Evolutionary conservation across 305 asterid genomes (phyloP), one percentile per base, ranked within the genome.

Genomic region (Caryopteris hybrid): DNA sequence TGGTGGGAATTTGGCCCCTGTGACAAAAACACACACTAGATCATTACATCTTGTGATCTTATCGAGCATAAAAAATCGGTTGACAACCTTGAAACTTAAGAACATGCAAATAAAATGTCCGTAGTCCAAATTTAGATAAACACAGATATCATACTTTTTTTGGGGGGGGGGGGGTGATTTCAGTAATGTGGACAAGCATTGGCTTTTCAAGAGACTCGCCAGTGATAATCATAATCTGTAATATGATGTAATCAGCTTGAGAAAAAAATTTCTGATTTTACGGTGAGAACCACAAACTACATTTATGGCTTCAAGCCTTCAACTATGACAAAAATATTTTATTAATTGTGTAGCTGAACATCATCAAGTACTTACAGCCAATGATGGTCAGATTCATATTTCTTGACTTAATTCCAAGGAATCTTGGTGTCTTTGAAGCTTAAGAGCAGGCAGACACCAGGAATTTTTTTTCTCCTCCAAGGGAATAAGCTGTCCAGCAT

Each of bases 401-500:
- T 88, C 95, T 80, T 83, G 86, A 82, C 95, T 88, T 60, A 78
- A 69, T 56, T 72, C 86, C 71, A 54, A 33, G 52, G 76, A 60
- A 65, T 83, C 84, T 69, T 46, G 79, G 69, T 21, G 47, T 61
- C 70, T 48, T 50, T 73, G 87, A 79, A 65, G 81, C 72, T 67
- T 69, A 50, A 65, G 43, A 64, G 81, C 47, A 41, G 81, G 82
- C 11, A 25, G 60, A 56, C 54, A n/a, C 54, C 39, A 52, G 63
- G 80, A 54, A 34, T 54, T 64, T 67, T 42, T 77, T 71, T 68
- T 79, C 81, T 75, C 88, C 77, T 79, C 80, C 66, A 79, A 53
- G 34, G 90, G 80, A 81, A 83, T 76, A 75, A 86, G 88, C 65
- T 79, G 71, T 51, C 95, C 89, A 14, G 77, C 84, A 43, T 82